Percentiles rank a stretch among this genome's conserved stretches.
phyloP scores from a whole-genome alignment of 2,329 filamentous ascomycete genomes.

The Diplodia sapinea region DNA sequence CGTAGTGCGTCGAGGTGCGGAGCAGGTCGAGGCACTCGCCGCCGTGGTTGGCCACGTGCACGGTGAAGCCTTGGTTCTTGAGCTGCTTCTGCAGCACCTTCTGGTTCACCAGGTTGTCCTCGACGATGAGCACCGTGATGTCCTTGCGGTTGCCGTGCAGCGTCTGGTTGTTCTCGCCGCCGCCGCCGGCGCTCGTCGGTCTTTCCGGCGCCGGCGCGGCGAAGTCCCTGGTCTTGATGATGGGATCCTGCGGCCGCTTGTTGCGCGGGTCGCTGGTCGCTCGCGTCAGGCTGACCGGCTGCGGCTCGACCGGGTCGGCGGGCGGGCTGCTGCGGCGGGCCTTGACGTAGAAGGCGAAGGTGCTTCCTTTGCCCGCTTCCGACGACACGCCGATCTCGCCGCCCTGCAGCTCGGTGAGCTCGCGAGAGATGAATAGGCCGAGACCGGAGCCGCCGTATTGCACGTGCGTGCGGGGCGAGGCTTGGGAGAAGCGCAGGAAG shows the following conservation, averaged over 20 bases:
- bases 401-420: slow-evolving; percentile 80
- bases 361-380: slow-evolving; percentile 70
- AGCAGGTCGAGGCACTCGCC: slow-evolving; percentile 54
- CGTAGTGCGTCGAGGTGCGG: slow-evolving; percentile 52
- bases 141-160: slow-evolving; percentile 16
- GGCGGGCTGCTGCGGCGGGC: slow-evolving; percentile 61
- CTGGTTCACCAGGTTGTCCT: slow-evolving; percentile 51
- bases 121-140: slow-evolving; percentile 51
- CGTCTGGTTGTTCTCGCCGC: slow-evolving; percentile 2
- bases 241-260: slow-evolving; percentile 34
- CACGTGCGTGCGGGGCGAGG: slow-evolving; percentile 75
- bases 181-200: slow-evolving; percentile 1
- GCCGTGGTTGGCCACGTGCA: slow-evolving; percentile 57
- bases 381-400: slow-evolving; percentile 79
- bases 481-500: slow-evolving; percentile 80
- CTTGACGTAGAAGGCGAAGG: slow-evolving; percentile 78
- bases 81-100: slow-evolving; percentile 58
- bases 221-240: slow-evolving; percentile 45
- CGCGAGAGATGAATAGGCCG: slow-evolving; percentile 77
- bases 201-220: slow-evolving; percentile 32
- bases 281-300: slow-evolving; percentile 39
- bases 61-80: slow-evolving; percentile 54
- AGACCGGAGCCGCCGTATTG: slow-evolving; percentile 81
- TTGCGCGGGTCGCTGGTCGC: slow-evolving; percentile 43
- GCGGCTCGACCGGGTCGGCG: slow-evolving; percentile 40